A percentile compares a stretch with the other conserved stretches of the same genome.
phyloP scores from a whole-genome alignment of 306 rosid species.

The Quercus parvula region DNA sequence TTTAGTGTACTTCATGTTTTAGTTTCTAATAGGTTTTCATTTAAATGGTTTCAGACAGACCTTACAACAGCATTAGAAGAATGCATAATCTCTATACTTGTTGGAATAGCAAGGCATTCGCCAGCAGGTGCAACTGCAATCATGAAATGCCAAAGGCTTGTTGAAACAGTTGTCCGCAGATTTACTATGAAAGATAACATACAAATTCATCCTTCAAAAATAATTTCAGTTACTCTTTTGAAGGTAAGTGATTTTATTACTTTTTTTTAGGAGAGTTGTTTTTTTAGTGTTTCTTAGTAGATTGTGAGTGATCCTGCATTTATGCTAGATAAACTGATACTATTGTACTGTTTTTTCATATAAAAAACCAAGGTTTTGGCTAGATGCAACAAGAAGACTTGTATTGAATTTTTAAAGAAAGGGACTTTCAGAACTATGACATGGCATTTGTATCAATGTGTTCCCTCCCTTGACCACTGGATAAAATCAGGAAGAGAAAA shows the following conservation, averaged over 20 bases:
- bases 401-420: conserved; percentile 56
- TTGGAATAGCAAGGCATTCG: conserved; percentile 91
- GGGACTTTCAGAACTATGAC: conserved; percentile 74
- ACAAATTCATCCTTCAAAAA: conserved; percentile 62
- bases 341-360: conserved; percentile 31
- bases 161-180: conserved; percentile 60
- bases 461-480: conserved; percentile 77
- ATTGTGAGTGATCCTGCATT: conserved; percentile 6
- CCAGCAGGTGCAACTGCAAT: conserved; percentile 79
- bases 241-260: conserved; percentile 46
- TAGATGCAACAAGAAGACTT: conserved; percentile 50
- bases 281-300: conserved; percentile 1
- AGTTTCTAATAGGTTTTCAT: neutral
- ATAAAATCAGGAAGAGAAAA: conserved; percentile 65
- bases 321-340: conserved; percentile 22
- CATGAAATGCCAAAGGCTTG: conserved; percentile 68
- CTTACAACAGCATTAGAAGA: conserved; percentile 72
- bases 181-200: conserved; percentile 47
- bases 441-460: conserved; percentile 64
- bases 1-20: neutral
- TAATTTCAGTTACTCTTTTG: conserved; percentile 73
- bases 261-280: conserved; percentile 10
- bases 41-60: conserved; percentile 60
- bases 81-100: conserved; percentile 63
- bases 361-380: conserved; percentile 63